These are phyloP conservation scores for Pythium myriotylum DNA, from an alignment of 352 stramenopile species.

Conservation along the genomic window DNA sequence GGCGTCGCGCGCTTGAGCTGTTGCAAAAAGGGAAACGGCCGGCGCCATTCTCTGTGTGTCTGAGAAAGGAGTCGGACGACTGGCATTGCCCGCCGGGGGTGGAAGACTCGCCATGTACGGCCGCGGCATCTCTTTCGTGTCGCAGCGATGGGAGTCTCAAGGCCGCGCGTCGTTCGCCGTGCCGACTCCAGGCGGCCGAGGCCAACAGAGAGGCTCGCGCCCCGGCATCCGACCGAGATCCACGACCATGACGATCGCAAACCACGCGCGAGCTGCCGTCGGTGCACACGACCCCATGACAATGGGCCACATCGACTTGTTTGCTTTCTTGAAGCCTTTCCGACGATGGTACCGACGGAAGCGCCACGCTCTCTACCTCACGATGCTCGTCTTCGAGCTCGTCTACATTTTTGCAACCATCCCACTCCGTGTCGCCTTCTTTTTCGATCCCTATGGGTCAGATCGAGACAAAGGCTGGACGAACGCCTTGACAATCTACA, in stretches of 20 bases:
- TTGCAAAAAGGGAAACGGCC: too few relatives aligned
- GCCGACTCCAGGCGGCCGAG: not conserved
- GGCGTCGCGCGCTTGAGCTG: too few relatives aligned
- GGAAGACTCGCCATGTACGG: slow-evolving; percentile 19
- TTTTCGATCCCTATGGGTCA: slow-evolving; percentile 40
- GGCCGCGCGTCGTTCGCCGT: slow-evolving; percentile 6
- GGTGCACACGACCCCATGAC: not conserved
- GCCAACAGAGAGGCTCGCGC: not conserved
- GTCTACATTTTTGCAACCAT: slow-evolving; percentile 47
- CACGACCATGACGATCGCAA: not conserved
- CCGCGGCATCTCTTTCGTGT: slow-evolving; percentile 26
- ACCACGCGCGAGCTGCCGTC: not conserved
- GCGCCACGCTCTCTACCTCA: slow-evolving; percentile 24
- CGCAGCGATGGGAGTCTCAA: slow-evolving; percentile 23
- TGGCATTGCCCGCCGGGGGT: too few relatives aligned
- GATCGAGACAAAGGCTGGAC: slow-evolving; percentile 41
- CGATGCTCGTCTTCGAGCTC: slow-evolving; percentile 31
- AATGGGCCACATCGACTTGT: not conserved
- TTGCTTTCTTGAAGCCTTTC: not conserved
- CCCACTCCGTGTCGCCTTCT: slow-evolving; percentile 44
- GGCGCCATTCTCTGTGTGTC: too few relatives aligned
- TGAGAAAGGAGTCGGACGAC: too few relatives aligned
- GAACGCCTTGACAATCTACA: slow-evolving; percentile 47
- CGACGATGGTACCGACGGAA: slow-evolving; percentile 20
- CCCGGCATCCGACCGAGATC: not conserved